phyloP scores from a whole-genome alignment of 192 early-diverging fungal species.

The Rhizoclosmatium sp. region DNA sequence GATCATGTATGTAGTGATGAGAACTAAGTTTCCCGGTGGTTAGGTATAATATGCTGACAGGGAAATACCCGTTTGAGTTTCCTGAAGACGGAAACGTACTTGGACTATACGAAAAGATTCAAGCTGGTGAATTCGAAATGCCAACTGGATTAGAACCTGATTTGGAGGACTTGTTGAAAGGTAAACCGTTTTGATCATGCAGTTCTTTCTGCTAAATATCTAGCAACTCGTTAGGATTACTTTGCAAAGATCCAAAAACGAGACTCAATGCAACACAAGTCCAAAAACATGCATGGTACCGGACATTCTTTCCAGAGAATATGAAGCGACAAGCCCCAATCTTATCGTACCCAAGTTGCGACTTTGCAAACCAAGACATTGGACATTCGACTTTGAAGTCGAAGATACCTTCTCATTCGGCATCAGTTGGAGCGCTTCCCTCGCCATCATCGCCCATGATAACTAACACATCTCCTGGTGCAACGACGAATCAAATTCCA shows the following conservation, averaged over 20 bases:
- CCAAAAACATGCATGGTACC: constrained; percentile 53
- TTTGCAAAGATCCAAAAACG: constrained; percentile 46
- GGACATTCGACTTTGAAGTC: background rate
- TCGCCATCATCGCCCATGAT: background rate
- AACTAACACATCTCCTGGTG: background rate
- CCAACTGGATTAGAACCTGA: constrained; percentile 49
- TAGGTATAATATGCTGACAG: constrained; percentile 66
- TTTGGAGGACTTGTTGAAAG: constrained; percentile 48
- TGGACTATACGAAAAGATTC: constrained; percentile 59
- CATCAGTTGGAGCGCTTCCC: no score
- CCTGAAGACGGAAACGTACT: constrained; percentile 62
- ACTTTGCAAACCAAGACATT: constrained; percentile 22
- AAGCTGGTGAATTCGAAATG: constrained; percentile 50
- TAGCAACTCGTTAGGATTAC: constrained; percentile 48
- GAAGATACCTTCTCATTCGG: no score
- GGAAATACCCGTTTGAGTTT: constrained; percentile 66
- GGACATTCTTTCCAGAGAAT: constrained; percentile 37
- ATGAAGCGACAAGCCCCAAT: constrained; percentile 35
- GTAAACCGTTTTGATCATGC: constrained; percentile 24
- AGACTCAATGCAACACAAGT: constrained; percentile 52
- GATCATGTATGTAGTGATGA: background rate
- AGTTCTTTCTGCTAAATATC: constrained; percentile 5
- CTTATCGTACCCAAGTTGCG: constrained; percentile 43
- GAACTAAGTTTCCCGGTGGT: background rate
- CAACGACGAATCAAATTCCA: background rate